Evolutionary conservation across 768 basidiomycete genomes (phyloP), one percentile per base, ranked within the genome.

Genomic region (Clavulina sp.): DNA sequence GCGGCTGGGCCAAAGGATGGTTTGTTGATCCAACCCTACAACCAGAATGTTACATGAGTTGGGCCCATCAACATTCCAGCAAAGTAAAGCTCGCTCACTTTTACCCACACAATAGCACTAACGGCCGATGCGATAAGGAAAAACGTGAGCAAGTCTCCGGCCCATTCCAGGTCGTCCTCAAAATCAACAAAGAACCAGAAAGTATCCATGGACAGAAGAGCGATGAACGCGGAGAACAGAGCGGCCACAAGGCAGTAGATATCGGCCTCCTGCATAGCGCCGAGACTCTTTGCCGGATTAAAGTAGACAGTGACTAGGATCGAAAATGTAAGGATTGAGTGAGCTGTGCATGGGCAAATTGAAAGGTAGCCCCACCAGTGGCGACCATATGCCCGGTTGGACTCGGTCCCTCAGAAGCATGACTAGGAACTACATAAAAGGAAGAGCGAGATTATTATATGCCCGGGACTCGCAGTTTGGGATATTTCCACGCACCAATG

Each of bases 261-360:
- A 58, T 88, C 80, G 6, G 92, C 87, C 61, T 96, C 87, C 38
- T 93, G 64, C 91, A 97, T 97, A 0, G 74, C 83, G 3, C 93
- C 95, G 3, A 84, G 68, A 0, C 88, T 91, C 60, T 93, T 91
- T 7, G 91, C 91, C 3, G 93, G 93, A 58, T 92, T 88, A 64
- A 78, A 96, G 64, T 96, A 91, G 0, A 86, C 83, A 3, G 77
- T 77, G 54, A 47, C 21, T 46, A 2, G 2, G 2, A 5, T 3
- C 9, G 47, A 9, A 40, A 3, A 30, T 31, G 36, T 7, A 32
- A 26, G n/a, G n/a, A n/a, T n/a, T n/a, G n/a, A n/a, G n/a, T n/a
- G n/a, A n/a, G n/a, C n/a, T n/a, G n/a, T n/a, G 18, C 23, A 33
- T 33, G 4, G 5, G n/a, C 2, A 19, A 28, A 33, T 16, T 36